phyloP scores from a whole-genome alignment of 768 basidiomycete genomes.

The Pleurotus cornucopiae region DNA sequence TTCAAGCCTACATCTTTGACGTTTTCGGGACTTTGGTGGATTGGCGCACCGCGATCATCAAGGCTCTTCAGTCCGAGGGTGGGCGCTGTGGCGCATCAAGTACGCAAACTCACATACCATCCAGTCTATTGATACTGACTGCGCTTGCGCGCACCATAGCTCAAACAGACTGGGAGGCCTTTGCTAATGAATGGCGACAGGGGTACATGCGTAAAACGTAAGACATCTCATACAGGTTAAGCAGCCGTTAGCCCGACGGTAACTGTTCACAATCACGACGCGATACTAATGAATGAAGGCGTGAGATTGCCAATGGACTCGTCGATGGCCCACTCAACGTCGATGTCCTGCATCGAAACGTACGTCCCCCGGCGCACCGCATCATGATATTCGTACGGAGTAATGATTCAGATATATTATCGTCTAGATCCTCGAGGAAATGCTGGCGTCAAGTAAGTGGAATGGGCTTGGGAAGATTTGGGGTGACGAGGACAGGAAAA shows the following conservation, averaged over 20 bases:
- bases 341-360: constrained; percentile 55
- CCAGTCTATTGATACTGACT: no score
- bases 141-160: neutral
- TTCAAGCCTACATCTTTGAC: constrained; percentile 29
- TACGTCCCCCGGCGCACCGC: constrained; percentile 12
- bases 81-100: neutral
- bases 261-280: neutral
- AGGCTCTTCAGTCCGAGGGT: constrained; percentile 9
- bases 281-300: constrained; percentile 23
- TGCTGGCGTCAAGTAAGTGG: constrained; percentile 51
- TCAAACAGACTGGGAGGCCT: constrained; percentile 23
- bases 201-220: constrained; percentile 33
- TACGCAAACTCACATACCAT: neutral
- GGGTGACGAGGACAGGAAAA: constrained; percentile 36
- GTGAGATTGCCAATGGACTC: constrained; percentile 33
- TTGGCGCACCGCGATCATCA: constrained; percentile 17
- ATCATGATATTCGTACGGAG: no score
- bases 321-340: constrained; percentile 45
- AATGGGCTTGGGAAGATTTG: constrained; percentile 38
- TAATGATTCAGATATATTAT: neutral
- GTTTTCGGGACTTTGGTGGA: constrained; percentile 30
- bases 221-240: neutral
- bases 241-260: no score
- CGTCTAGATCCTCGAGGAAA: constrained; percentile 49
- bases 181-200: constrained; percentile 38